These are phyloP conservation scores for Calocera cornea DNA, from an alignment of 768 basidiomycete genomes.

Conservation along the genomic window DNA sequence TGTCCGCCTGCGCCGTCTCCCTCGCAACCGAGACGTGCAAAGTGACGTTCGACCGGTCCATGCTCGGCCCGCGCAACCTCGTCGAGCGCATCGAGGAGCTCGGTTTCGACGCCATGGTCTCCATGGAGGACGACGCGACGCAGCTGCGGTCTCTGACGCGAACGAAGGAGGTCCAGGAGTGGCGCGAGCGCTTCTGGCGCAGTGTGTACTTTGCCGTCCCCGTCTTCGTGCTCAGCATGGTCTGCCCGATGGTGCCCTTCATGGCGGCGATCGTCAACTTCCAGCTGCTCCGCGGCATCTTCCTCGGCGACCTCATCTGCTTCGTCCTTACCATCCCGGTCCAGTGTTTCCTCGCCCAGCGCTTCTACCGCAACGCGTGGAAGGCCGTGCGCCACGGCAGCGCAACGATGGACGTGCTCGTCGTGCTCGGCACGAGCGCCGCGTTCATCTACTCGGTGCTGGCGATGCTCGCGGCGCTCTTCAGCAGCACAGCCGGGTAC, in stretches of 20 bases:
- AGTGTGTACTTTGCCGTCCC: slow-evolving; percentile 71
- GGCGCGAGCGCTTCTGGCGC: slow-evolving; percentile 65
- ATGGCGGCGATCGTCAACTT: slow-evolving; percentile 39
- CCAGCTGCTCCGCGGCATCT: slow-evolving; percentile 51
- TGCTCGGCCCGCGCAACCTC: slow-evolving; percentile 73
- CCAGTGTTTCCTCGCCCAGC: slow-evolving; percentile 80
- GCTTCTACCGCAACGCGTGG: slow-evolving; percentile 81
- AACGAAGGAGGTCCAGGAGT: slow-evolving; percentile 83
- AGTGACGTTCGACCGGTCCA: slow-evolving; percentile 55
- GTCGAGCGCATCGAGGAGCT: slow-evolving; percentile 76
- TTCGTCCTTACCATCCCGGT: slow-evolving; percentile 74
- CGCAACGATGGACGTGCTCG: slow-evolving; percentile 96
- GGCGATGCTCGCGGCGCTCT: slow-evolving; percentile 38
- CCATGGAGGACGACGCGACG: slow-evolving; percentile 55
- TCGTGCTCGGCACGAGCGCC: slow-evolving; percentile 88
- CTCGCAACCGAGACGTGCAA: slow-evolving; percentile 64
- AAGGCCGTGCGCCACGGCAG: slow-evolving; percentile 79
- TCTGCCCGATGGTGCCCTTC: slow-evolving; percentile 53
- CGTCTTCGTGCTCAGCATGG: slow-evolving; percentile 87
- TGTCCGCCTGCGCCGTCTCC: slow-evolving; percentile 56
- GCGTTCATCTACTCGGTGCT: slow-evolving; percentile 83
- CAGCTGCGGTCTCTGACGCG: slow-evolving; percentile 76
- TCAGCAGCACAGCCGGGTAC: slow-evolving; percentile 50
- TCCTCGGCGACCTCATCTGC: slow-evolving; percentile 67
- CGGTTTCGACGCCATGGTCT: slow-evolving; percentile 80